phyloP scores from a whole-genome alignment of 805 yeast species.

The Huiozyma naganishii region DNA sequence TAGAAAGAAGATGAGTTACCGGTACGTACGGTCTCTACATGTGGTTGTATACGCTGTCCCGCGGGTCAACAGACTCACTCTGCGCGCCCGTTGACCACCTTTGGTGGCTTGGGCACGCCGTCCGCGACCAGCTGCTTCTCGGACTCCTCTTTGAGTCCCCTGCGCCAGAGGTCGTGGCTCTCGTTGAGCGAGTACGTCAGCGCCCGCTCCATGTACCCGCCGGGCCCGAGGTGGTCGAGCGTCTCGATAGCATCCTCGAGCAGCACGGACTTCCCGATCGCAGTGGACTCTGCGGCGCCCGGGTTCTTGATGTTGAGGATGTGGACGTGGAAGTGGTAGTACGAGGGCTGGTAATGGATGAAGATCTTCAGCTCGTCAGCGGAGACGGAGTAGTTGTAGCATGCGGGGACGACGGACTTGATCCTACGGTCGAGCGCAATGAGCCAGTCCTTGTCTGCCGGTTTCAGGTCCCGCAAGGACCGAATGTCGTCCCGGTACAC shows the following conservation, averaged over 20 bases:
- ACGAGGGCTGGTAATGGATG: slow-evolving; percentile 91
- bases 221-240: slow-evolving; percentile 39
- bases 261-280: slow-evolving; percentile 71
- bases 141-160: slow-evolving; percentile 23
- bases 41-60: no score
- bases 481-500: slow-evolving; percentile 59
- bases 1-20: no score
- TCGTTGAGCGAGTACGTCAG: slow-evolving; percentile 65
- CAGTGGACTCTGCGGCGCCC: slow-evolving; percentile 47
- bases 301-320: slow-evolving; percentile 69
- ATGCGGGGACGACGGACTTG: slow-evolving; percentile 34
- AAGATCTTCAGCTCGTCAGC: slow-evolving; percentile 60
- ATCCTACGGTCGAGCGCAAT: slow-evolving; percentile 36
- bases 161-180: slow-evolving; percentile 62
- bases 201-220: slow-evolving; percentile 48
- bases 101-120: slow-evolving; percentile 21
- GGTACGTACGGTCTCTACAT: no score
- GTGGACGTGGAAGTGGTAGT: slow-evolving; percentile 91
- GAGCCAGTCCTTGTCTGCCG: slow-evolving; percentile 49
- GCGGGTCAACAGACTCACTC: no score
- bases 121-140: slow-evolving; percentile 18
- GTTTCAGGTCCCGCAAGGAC: slow-evolving; percentile 64
- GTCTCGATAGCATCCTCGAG: slow-evolving; percentile 76
- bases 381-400: slow-evolving; percentile 34
- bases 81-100: slow-evolving; percentile 4